These are phyloP conservation scores for Plasmodium yoelii DNA, from an alignment of 169 alveolate genomes.

Conservation along the genomic window DNA sequence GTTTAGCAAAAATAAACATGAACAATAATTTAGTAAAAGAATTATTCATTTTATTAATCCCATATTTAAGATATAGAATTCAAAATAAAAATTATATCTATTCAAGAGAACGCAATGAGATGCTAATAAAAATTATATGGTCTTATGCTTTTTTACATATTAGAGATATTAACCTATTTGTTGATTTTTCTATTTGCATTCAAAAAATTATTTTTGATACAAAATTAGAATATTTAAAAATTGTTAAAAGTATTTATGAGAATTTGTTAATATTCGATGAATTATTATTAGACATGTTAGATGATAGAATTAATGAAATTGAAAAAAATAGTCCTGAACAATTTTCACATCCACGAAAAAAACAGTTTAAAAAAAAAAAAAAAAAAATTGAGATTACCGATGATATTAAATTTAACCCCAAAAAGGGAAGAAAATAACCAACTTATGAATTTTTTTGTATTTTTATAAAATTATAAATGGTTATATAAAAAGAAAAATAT, in stretches of 20 bases:
- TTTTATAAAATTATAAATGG: not conserved
- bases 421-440: slow-evolving; percentile 1
- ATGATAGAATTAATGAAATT: slow-evolving; percentile 23
- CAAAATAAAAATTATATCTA: slow-evolving; percentile 44
- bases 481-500: no score
- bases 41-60: slow-evolving; percentile 23
- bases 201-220: slow-evolving; percentile 14
- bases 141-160: slow-evolving; percentile 45
- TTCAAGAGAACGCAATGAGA: slow-evolving; percentile 26
- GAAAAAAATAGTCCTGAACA: slow-evolving; percentile 30
- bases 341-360: slow-evolving; percentile 63
- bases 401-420: slow-evolving; percentile 12
- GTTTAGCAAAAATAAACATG: slow-evolving; percentile 32
- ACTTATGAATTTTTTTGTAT: not conserved
- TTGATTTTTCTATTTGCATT: slow-evolving; percentile 44
- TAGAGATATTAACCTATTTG: slow-evolving; percentile 38
- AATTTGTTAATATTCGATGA: slow-evolving; percentile 49
- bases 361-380: slow-evolving; percentile 56
- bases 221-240: slow-evolving; percentile 32
- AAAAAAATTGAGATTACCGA: slow-evolving; percentile 42
- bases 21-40: slow-evolving; percentile 22
- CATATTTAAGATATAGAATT: slow-evolving; percentile 34
- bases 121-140: slow-evolving; percentile 55
- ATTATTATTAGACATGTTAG: slow-evolving; percentile 30
- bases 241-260: slow-evolving; percentile 39